Evolutionary conservation across 1,139 yeast species (phyloP).

Genomic region (Blastobotrys indianensis): DNA sequence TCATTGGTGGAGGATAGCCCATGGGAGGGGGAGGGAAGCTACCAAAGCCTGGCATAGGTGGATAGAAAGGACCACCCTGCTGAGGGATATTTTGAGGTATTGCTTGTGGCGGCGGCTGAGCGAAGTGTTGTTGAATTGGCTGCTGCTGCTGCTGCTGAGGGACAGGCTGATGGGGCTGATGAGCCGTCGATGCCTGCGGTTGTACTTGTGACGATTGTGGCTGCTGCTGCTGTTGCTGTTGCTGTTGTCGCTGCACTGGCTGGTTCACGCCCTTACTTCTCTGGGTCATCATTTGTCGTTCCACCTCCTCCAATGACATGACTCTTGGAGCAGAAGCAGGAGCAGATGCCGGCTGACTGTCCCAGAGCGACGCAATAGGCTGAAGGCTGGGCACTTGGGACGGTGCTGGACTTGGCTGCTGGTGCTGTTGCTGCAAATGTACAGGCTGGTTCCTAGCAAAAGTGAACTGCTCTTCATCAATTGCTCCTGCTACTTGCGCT

Average conservation of each 20-base stretch:
- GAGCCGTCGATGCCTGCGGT: background rate
- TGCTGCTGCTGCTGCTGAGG: conserved; percentile 22
- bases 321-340: conserved; percentile 32
- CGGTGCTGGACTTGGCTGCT: conserved; percentile 18
- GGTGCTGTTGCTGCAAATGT: conserved; percentile 19
- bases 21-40: conserved; percentile 16
- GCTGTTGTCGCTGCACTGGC: conserved; percentile 31
- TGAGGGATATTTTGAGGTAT: background rate
- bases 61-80: no score
- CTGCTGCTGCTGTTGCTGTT: conserved; percentile 25
- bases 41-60: no score
- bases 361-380: conserved; percentile 69
- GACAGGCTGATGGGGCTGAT: conserved; percentile 10
- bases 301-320: conserved; percentile 68
- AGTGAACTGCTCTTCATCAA: conserved; percentile 32
- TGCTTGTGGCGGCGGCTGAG: conserved; percentile 10
- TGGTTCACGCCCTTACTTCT: background rate
- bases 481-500: conserved; percentile 34
- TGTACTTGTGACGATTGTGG: background rate
- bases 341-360: conserved; percentile 19
- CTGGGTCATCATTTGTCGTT: conserved; percentile 54
- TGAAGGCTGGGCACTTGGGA: conserved; percentile 41
- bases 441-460: conserved; percentile 21
- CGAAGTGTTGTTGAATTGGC: conserved; percentile 7
- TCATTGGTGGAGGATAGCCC: conserved; percentile 1